These are phyloP conservation scores for Leccinum arenicola DNA, from an alignment of 768 basidiomycete species.

Conservation along the genomic window DNA sequence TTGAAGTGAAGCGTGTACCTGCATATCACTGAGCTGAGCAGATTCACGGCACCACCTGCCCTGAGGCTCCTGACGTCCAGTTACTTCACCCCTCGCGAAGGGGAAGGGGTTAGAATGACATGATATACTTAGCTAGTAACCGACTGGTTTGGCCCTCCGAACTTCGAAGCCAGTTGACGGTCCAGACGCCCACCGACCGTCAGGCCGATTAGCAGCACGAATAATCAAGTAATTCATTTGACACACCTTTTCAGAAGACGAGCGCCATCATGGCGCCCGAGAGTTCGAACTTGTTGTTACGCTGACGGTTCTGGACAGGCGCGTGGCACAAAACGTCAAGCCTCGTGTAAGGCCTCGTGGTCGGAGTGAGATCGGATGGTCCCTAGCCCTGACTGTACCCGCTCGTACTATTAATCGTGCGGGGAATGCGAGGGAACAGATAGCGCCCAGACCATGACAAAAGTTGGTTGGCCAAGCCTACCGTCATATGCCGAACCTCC, in stretches of 20 bases:
- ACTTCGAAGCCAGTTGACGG: too few relatives aligned
- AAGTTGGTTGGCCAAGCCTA: too few relatives aligned
- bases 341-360: background rate
- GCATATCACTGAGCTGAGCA: too few relatives aligned
- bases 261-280: background rate
- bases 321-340: background rate
- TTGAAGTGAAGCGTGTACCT: too few relatives aligned
- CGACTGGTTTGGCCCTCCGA: too few relatives aligned
- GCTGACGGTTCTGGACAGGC: too few relatives aligned
- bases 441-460: too few relatives aligned
- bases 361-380: background rate
- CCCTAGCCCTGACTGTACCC: too few relatives aligned
- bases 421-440: background rate
- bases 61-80: background rate
- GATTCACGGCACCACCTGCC: background rate
- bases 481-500: background rate
- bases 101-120: background rate
- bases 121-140: too few relatives aligned
- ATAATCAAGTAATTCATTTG: background rate
- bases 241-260: background rate
- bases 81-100: background rate
- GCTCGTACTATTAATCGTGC: background rate
- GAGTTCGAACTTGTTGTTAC: background rate
- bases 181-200: background rate
- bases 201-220: background rate